Evolutionary conservation across 768 basidiomycete species (phyloP).

Genomic region (Amanita pseudoporphyria): DNA sequence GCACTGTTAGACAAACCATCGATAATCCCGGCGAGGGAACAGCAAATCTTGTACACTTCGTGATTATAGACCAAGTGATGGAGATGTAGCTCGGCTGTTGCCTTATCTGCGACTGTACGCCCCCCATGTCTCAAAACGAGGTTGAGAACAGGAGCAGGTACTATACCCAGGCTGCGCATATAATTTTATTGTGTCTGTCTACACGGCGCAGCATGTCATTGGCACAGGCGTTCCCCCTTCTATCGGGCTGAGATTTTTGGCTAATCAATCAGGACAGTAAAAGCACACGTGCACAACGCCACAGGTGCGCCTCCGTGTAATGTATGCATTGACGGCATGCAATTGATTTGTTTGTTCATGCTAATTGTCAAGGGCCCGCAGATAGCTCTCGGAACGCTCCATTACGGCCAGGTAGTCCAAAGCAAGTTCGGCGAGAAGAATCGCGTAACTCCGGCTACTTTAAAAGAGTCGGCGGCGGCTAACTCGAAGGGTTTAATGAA

Average conservation of each 20-base stretch:
- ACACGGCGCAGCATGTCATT: conserved; percentile 12
- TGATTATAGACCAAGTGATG: conserved; percentile 58
- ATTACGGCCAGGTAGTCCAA: conserved; percentile 48
- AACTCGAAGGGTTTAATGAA: too few relatives aligned
- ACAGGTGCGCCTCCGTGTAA: conserved; percentile 53
- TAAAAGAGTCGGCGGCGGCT: too few relatives aligned
- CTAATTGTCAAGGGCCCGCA: conserved; percentile 26
- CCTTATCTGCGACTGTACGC: background rate
- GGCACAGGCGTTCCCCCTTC: background rate
- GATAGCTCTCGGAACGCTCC: conserved; percentile 46
- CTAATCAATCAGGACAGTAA: conserved; percentile 51
- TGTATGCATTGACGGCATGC: conserved; percentile 13
- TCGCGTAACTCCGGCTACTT: too few relatives aligned
- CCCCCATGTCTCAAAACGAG: background rate
- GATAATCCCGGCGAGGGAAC: conserved; percentile 49
- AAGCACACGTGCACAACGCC: conserved; percentile 59
- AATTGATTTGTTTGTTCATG: background rate
- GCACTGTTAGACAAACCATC: conserved; percentile 38
- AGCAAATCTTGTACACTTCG: conserved; percentile 62
- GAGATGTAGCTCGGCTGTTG: background rate
- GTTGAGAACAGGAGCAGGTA: too few relatives aligned
- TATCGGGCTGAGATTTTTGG: background rate
- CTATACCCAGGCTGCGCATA: too few relatives aligned
- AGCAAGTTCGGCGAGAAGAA: conserved; percentile 48
- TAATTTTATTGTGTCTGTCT: too few relatives aligned